Base-by-base conservation (phyloP, 2,329 filamentous ascomycete genomes). In the Hypoxylon sp. region DNA sequence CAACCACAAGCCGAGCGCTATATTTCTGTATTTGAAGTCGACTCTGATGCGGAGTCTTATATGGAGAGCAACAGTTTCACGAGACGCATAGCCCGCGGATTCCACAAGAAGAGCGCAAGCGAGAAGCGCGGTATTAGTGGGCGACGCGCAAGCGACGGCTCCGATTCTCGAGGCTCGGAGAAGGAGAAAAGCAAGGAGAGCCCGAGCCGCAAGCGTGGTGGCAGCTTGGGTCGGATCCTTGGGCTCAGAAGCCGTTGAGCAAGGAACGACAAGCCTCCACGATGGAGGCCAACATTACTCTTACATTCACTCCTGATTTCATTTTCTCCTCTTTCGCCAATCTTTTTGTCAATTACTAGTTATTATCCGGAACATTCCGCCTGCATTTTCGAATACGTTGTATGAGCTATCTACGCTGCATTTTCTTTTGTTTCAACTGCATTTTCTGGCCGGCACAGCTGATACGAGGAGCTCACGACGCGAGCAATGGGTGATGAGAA, bases 11-110 rank as follows among this genome's bases (percentile, higher is more conserved):
- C 75, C 17, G 74, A 75, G 46, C 70, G 64, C 5, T 75, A 76
- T 41, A 74, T 81, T 32, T 86, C 84, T 1, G 81, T 86, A 23
- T 86, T 86, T 66, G 84, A 86, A 46, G 71, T 79, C 13, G 83
- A 86, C 72, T 82, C 82, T 3, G 83, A 86, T 63, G 75, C 75
- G 13, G 82, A 84, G 49, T 74, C 73, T 5, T 75, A 59, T 28
- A 43, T 30, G 41, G 64, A 60, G 32, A 67, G 55, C 55, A 70
- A 71, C n/a, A 76, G 74, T n/a, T 75, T 80, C 34, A 77, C 76
- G 0, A 75, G 74, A n/a, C 77, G 79, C 3, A 77, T 83, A 17
- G 82, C 84, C 58, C 83, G 83, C 49, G 80, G 82, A 17, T 80
- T 86, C 9, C 76, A 78, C 61, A 77, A 77, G 72, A 78, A 77